A percentile compares a stretch with the other conserved stretches of the same genome.
These are phyloP conservation scores for Kingdonia uniflora DNA, from an alignment of 164 flowering plant species.

Conservation along the genomic window DNA sequence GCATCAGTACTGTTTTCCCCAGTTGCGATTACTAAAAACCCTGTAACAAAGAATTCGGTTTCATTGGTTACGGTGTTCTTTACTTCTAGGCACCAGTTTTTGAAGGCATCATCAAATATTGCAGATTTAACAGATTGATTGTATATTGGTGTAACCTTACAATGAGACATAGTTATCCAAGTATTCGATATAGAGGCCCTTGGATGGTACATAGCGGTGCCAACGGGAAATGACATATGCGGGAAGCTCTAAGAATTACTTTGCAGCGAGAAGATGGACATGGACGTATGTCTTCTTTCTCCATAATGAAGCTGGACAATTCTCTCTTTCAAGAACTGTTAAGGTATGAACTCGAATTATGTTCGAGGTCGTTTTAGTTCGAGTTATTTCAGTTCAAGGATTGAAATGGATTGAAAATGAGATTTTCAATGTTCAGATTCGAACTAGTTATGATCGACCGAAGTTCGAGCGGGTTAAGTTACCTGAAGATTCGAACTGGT, in stretches of 20 bases:
- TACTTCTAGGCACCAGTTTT: neutral
- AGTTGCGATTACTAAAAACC: slow-evolving; percentile 52
- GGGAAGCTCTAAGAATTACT: slow-evolving; percentile 17
- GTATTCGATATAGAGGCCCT: slow-evolving; percentile 14
- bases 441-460: no score
- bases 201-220: slow-evolving; percentile 8
- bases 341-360: no score
- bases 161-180: slow-evolving; percentile 6
- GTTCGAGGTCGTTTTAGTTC: no score
- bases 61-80: neutral
- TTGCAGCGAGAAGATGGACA: slow-evolving; percentile 13
- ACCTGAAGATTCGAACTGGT: no score
- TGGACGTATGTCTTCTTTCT: slow-evolving; percentile 17
- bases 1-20: slow-evolving; percentile 36
- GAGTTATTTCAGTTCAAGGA: no score
- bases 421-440: no score
- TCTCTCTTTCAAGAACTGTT: slow-evolving; percentile 19
- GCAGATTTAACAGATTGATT: neutral
- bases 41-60: slow-evolving; percentile 5
- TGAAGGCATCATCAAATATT: slow-evolving; percentile 1
- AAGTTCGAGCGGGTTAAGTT: no score
- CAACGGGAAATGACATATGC: slow-evolving; percentile 8
- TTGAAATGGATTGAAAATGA: no score
- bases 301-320: slow-evolving; percentile 18
- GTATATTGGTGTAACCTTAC: neutral